phyloP scores from a whole-genome alignment of 306 rosid genomes.

The Alnus rubra region DNA sequence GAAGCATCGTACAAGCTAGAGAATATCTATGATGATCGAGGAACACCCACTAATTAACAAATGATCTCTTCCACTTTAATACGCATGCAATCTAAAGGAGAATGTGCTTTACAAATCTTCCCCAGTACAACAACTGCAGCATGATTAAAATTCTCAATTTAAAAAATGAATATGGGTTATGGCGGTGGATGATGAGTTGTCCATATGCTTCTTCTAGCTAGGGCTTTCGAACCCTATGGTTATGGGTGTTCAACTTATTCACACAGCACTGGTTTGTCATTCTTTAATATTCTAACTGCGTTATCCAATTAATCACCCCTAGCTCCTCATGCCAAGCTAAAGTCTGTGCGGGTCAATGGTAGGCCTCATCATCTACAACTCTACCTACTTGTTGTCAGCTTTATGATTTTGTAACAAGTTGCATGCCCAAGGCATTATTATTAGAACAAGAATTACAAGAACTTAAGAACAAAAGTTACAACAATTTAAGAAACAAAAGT shows the following conservation, averaged over 20 bases:
- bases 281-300: constrained; percentile 4
- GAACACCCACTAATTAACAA: constrained; percentile 1
- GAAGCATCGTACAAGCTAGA: constrained; percentile 56
- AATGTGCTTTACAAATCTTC: constrained; percentile 31
- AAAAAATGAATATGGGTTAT: constrained; percentile 11
- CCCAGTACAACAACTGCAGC: not conserved
- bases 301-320: not conserved
- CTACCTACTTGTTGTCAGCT: not conserved
- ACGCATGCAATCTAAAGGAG: constrained; percentile 40
- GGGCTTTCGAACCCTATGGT: constrained; percentile 31
- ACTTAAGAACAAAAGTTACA: no score
- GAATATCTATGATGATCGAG: constrained; percentile 32
- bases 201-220: constrained; percentile 37
- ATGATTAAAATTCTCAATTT: constrained; percentile 16
- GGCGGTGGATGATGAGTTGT: constrained; percentile 59
- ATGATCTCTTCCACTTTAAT: constrained; percentile 35
- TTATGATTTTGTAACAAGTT: not conserved
- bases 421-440: not conserved
- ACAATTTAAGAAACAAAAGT: no score
- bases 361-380: constrained; percentile 7
- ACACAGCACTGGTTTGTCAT: constrained; percentile 32
- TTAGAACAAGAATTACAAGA: no score
- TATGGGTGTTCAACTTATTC: constrained; percentile 40
- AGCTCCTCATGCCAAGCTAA: constrained; percentile 13
- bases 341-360: constrained; percentile 8